These are phyloP conservation scores for Phaeotremella skinneri DNA, from an alignment of 768 basidiomycete species.

Conservation along the genomic window DNA sequence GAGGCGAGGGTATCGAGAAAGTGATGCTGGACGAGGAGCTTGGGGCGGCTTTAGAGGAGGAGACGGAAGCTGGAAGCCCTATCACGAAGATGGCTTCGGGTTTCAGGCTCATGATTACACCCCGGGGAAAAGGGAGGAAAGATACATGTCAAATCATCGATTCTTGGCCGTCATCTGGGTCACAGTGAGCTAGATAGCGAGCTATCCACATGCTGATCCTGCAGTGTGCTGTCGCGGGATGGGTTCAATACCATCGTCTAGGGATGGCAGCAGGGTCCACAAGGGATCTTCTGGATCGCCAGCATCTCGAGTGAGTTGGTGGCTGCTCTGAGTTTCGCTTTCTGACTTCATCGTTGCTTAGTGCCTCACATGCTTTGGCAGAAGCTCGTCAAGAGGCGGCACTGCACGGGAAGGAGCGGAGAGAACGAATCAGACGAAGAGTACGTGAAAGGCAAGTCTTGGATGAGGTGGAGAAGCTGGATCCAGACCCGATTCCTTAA, in stretches of 20 bases:
- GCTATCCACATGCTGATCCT: background rate
- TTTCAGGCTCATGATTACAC: constrained; percentile 21
- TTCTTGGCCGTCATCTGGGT: constrained; percentile 39
- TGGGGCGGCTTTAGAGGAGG: constrained; percentile 24
- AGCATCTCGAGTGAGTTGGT: constrained; percentile 38
- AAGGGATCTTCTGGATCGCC: constrained; percentile 29
- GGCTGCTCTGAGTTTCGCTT: background rate
- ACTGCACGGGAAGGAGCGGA: constrained; percentile 38
- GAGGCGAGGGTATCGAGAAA: constrained; percentile 17
- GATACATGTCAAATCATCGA: constrained; percentile 44
- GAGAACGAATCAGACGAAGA: constrained; percentile 44
- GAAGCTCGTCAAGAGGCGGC: constrained; percentile 48
- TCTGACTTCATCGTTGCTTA: constrained; percentile 2
- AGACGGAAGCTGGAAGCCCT: constrained; percentile 19
- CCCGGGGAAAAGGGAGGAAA: constrained; percentile 34
- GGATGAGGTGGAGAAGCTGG: constrained; percentile 39
- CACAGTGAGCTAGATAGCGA: constrained; percentile 24
- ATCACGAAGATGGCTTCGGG: constrained; percentile 19
- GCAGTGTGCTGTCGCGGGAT: constrained; percentile 32
- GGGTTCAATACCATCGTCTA: constrained; percentile 46
- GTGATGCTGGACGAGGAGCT: constrained; percentile 25
- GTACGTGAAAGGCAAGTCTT: constrained; percentile 41
- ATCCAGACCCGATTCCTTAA: constrained; percentile 11
- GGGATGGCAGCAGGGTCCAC: constrained; percentile 26
- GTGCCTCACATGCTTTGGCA: constrained; percentile 47